Conservation (phyloP, 495 filamentous ascomycete species). For the Glarea lozoyensis region DNA sequence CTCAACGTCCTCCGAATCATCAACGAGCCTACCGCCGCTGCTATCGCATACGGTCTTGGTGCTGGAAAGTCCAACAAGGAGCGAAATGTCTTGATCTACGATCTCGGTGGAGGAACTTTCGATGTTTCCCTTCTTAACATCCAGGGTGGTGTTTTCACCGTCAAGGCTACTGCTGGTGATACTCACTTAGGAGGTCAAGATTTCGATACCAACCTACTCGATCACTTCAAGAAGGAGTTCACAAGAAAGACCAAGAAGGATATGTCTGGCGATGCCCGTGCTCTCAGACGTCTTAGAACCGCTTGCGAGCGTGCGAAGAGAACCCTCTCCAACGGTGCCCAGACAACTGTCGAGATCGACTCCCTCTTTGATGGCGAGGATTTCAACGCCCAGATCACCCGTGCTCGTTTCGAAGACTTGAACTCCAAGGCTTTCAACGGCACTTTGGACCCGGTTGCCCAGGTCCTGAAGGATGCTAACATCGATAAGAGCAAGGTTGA, state of each 20-base stretch:
- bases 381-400: constrained; percentile 98
- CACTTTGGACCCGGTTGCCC: constrained; percentile 96
- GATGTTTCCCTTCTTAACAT: constrained; percentile 99
- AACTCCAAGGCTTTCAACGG: constrained; percentile 94
- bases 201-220: constrained; percentile 95
- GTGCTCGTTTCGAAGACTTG: constrained; percentile 98
- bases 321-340: constrained; percentile 90
- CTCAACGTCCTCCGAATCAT: constrained; percentile 99
- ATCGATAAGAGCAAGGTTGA: constrained; percentile 92
- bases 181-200: constrained; percentile 99
- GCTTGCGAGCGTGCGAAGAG: constrained; percentile 99
- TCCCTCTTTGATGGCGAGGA: constrained; percentile 96
- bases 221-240: constrained; percentile 95
- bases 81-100: constrained; percentile 98
- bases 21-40: constrained; percentile 97
- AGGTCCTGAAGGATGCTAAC: constrained; percentile 93
- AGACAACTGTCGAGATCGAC: constrained; percentile 98
- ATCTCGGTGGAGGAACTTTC: constrained; percentile 98
- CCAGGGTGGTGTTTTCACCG: constrained; percentile 99
- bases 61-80: constrained; percentile 88
- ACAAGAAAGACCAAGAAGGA: constrained; percentile 80
- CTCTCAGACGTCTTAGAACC: constrained; percentile 93
- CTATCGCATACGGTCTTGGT: constrained; percentile 95
- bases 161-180: constrained; percentile 97
- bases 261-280: constrained; percentile 83